Conservation (phyloP, 2,329 filamentous ascomycete genomes). For the Herpomyces periplanetae region DNA sequence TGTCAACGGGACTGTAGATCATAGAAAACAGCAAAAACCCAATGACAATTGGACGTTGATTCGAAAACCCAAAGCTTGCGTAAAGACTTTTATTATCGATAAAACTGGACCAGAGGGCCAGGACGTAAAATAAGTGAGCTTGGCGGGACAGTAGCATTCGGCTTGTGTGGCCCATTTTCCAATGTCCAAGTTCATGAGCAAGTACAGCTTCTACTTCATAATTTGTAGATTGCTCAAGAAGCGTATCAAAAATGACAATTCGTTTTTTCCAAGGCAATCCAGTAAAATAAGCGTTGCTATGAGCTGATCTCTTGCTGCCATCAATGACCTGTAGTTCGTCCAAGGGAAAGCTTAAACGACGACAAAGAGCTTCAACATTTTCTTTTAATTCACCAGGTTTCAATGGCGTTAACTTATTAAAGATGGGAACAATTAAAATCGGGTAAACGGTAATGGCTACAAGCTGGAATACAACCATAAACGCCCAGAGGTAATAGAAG, state of each 20-base stretch:
- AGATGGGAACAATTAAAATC: conserved; percentile 62
- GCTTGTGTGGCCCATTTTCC: conserved; percentile 79
- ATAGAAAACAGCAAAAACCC: conserved; percentile 93
- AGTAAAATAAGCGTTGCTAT: conserved; percentile 84
- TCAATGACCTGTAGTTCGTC: conserved; percentile 80
- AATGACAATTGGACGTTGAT: conserved; percentile 58
- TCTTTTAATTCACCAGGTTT: conserved; percentile 57
- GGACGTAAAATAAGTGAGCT: conserved; percentile 84
- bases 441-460: conserved; percentile 91
- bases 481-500: conserved; percentile 93
- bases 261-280: conserved; percentile 81
- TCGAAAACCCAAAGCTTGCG: conserved; percentile 51
- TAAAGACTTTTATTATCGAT: conserved; percentile 81
- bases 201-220: conserved; percentile 80
- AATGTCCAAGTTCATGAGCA: conserved; percentile 83
- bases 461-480: conserved; percentile 53
- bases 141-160: conserved; percentile 23
- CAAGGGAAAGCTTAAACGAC: conserved; percentile 56
- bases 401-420: conserved; percentile 89
- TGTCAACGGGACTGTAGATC: conserved; percentile 70
- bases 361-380: conserved; percentile 44
- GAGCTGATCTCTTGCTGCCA: conserved; percentile 48
- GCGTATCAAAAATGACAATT: conserved; percentile 92
- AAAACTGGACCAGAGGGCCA: conserved; percentile 80
- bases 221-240: conserved; percentile 72